Conservation (phyloP, 2,329 filamentous ascomycete genomes). For the Neofusicoccum laricinum region DNA sequence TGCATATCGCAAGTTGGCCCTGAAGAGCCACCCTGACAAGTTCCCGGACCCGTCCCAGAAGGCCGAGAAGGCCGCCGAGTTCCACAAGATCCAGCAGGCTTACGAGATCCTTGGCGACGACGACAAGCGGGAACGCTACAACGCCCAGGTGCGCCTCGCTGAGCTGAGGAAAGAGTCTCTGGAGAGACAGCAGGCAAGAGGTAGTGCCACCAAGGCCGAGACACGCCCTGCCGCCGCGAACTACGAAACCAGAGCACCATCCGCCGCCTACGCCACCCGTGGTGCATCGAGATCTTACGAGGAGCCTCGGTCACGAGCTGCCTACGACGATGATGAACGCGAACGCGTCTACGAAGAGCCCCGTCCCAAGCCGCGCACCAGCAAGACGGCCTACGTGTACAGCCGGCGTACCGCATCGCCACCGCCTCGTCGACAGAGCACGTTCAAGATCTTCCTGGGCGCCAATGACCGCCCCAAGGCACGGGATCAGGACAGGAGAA, state of each 20-base stretch:
- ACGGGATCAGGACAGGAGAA: conserved; percentile 9
- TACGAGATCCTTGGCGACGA: conserved; percentile 89
- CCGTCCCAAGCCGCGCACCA: neutral
- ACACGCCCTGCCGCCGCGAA: conserved; percentile 28
- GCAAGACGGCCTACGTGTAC: conserved; percentile 1
- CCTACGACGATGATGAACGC: conserved; percentile 13
- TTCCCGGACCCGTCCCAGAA: conserved; percentile 75
- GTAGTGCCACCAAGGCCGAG: conserved; percentile 25
- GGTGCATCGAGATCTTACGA: conserved; percentile 21
- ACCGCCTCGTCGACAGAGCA: neutral
- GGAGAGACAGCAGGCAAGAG: conserved; percentile 39
- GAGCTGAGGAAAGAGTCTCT: conserved; percentile 59
- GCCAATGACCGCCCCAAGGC: conserved; percentile 8
- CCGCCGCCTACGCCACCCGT: conserved; percentile 20
- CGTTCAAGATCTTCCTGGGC: conserved; percentile 13
- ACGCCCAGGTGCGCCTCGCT: conserved; percentile 68
- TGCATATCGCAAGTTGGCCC: conserved; percentile 79
- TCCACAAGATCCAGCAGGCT: conserved; percentile 87
- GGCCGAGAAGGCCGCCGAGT: conserved; percentile 77
- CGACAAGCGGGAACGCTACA: conserved; percentile 68
- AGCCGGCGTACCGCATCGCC: neutral
- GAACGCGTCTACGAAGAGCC: neutral
- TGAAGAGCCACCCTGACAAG: conserved; percentile 91
- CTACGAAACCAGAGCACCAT: conserved; percentile 22
- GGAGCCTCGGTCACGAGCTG: conserved; percentile 25